Conservation (phyloP, 176 grass and related monocot species). For the Canna indica region DNA sequence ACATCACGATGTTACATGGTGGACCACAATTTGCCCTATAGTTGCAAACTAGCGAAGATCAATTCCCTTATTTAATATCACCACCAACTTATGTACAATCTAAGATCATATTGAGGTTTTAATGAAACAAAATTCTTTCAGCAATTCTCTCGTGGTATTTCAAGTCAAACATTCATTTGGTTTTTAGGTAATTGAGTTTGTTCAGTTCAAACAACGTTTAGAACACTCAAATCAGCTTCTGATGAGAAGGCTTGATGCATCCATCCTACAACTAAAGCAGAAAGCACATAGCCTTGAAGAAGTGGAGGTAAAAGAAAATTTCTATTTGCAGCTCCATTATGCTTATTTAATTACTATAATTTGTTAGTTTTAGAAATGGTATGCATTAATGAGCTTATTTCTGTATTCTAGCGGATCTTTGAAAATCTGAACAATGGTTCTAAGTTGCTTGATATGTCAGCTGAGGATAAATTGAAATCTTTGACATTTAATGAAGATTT, state of each 20-base stretch:
- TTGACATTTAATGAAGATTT: slow-evolving; percentile 82
- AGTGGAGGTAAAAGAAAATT: slow-evolving; percentile 45
- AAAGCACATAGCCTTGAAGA: slow-evolving; percentile 67
- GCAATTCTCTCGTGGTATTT: too few species aligned
- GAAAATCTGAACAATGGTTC: slow-evolving; percentile 47
- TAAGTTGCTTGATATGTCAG: slow-evolving; percentile 66
- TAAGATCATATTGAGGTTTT: too few species aligned
- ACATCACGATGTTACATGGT: background rate
- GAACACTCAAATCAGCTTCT: slow-evolving; percentile 66
- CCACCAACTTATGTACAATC: too few species aligned
- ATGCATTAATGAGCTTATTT: background rate
- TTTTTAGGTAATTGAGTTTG: slow-evolving; percentile 88
- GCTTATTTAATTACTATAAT: slow-evolving; percentile 7
- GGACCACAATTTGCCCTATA: background rate
- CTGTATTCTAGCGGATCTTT: slow-evolving; percentile 41
- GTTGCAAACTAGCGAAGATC: background rate
- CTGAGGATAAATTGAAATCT: slow-evolving; percentile 49
- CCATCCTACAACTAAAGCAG: slow-evolving; percentile 67
- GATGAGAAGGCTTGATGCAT: slow-evolving; percentile 50
- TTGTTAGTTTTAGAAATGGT: background rate
- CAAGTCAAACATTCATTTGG: slow-evolving; percentile 8
- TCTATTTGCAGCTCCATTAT: background rate
- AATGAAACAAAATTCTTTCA: too few species aligned
- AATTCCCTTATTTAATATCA: too few species aligned
- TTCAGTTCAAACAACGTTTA: slow-evolving; percentile 74